A percentile compares a stretch with the other conserved stretches of the same genome.
These are phyloP conservation scores for Leccinum fuscescens DNA, from an alignment of 1,284 basidiomycete genomes.

Conservation along the genomic window DNA sequence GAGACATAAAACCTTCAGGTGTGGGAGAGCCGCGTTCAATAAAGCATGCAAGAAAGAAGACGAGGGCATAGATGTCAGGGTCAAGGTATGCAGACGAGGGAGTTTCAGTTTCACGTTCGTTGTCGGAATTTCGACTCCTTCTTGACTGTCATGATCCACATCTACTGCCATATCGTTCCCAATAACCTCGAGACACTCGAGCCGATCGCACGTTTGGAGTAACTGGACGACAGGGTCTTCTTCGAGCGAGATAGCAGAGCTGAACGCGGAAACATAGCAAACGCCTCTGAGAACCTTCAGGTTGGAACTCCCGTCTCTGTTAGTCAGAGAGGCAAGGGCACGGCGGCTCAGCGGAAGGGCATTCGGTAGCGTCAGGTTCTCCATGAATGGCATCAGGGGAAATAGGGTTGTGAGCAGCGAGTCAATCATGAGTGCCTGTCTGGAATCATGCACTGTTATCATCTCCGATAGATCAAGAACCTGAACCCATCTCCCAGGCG, in stretches of 20 bases:
- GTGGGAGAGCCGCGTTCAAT: slow-evolving; percentile 43
- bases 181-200: slow-evolving; percentile 68
- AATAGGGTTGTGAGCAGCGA: slow-evolving; percentile 61
- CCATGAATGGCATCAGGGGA: slow-evolving; percentile 68
- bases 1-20: too few species aligned
- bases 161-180: slow-evolving; percentile 56
- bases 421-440: slow-evolving; percentile 54
- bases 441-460: slow-evolving; percentile 38
- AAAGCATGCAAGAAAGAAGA: slow-evolving; percentile 65
- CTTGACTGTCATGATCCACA: slow-evolving; percentile 35
- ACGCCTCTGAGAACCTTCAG: slow-evolving; percentile 65
- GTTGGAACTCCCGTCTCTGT: slow-evolving; percentile 50
- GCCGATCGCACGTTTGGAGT: slow-evolving; percentile 52
- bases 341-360: slow-evolving; percentile 61
- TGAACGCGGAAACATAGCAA: slow-evolving; percentile 43
- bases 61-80: slow-evolving; percentile 58
- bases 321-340: slow-evolving; percentile 52
- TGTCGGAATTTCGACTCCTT: slow-evolving; percentile 18
- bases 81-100: slow-evolving; percentile 59
- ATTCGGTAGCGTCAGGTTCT: slow-evolving; percentile 58
- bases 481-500: slow-evolving; percentile 82
- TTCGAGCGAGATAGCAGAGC: slow-evolving; percentile 29
- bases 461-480: slow-evolving; percentile 66
- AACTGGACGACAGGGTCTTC: slow-evolving; percentile 55
- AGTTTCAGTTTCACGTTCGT: slow-evolving; percentile 43